Base-by-base conservation (phyloP, 2,329 filamentous ascomycete species). In the Ceratocystis smalleyi region DNA sequence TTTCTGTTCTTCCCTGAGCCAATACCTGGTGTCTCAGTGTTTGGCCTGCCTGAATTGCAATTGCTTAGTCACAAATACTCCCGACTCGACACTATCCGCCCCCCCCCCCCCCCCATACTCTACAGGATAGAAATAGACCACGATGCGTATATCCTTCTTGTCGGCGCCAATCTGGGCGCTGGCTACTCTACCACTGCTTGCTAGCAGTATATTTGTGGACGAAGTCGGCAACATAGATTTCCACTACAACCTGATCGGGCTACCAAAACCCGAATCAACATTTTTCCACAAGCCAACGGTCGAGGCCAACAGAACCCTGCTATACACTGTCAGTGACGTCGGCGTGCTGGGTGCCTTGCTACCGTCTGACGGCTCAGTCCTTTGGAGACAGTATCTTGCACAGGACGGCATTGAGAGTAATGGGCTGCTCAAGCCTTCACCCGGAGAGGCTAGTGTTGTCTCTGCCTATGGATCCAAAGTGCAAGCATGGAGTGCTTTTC, bases 161-260 rank as follows among this genome's bases (percentile, higher is more conserved):
- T 35, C 43, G 8, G 43, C 24, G 43, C 27, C 43, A 27, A 43
- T 47, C 70, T 77, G 69, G 75, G 72, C 68, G 71, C 77, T 57
- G 59, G 73, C 75, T 64, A 71, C 75, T 60, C 70, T 76, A 59
- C 77, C 82, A 62, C 70, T 69, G 5, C 49, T 35, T 8, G 59
- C 62, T 10, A 73, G 75, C 71, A 89, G 91, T 68, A 84, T 97
- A 67, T 96, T 91, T 77, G 80, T 83, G 69, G 94, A 99, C 72
- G 92, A 99, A 75, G 91, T 95, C 69, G 91, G 86, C 77, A 82
- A 89, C 70, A 83, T 95, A 73, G 94, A 99, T 76, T 97, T 91
- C 77, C 92, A 97, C 76, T 85, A 95, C 77, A 84, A 89, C 68
- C 85, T 97, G 60, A 78, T 99, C 71, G 94, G 94, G 71, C 77